Conservation (phyloP, 352 stramenopile species). For the Phytophthora colocasiae region DNA sequence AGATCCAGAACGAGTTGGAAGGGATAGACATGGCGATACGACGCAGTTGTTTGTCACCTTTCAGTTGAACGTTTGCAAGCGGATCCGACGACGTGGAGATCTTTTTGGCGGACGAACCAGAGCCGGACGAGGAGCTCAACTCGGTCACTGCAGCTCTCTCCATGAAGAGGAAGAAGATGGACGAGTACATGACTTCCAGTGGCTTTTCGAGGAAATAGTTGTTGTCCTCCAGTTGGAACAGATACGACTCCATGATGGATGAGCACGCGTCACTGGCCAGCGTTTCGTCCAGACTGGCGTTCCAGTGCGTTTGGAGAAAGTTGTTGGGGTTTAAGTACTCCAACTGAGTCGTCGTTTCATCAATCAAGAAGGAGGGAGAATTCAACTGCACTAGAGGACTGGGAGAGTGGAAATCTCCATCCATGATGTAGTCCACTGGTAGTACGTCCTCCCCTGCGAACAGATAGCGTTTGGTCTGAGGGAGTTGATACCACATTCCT, state of each 20-base stretch:
- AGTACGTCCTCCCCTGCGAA: conserved; percentile 48
- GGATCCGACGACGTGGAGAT: conserved; percentile 19
- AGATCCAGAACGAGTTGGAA: conserved; percentile 40
- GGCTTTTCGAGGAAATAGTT: conserved; percentile 47
- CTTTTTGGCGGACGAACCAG: conserved; percentile 10
- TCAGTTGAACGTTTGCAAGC: conserved; percentile 39
- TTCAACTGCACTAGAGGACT: conserved; percentile 58
- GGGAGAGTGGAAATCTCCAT: conserved; percentile 44
- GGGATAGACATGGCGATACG: conserved; percentile 43
- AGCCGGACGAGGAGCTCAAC: conserved; percentile 24
- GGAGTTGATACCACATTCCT: conserved; percentile 50
- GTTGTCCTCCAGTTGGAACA: conserved; percentile 47
- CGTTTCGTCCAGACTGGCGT: conserved; percentile 24
- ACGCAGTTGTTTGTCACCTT: conserved; percentile 44
- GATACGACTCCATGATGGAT: conserved; percentile 54
- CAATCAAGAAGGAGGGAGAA: conserved; percentile 28
- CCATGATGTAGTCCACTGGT: conserved; percentile 27
- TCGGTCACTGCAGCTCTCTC: conserved; percentile 44
- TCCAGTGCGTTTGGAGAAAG: conserved; percentile 33
- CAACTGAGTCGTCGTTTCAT: conserved; percentile 24
- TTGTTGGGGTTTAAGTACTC: conserved; percentile 39
- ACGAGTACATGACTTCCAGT: conserved; percentile 56
- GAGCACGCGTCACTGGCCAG: conserved; percentile 42
- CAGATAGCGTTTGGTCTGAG: conserved; percentile 51
- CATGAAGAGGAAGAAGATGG: conserved; percentile 54